Percentiles rank a stretch among this genome's conserved stretches.
Evolutionary conservation across 1,284 basidiomycete genomes (phyloP).

Genomic region (Takashimella tepidaria): DNA sequence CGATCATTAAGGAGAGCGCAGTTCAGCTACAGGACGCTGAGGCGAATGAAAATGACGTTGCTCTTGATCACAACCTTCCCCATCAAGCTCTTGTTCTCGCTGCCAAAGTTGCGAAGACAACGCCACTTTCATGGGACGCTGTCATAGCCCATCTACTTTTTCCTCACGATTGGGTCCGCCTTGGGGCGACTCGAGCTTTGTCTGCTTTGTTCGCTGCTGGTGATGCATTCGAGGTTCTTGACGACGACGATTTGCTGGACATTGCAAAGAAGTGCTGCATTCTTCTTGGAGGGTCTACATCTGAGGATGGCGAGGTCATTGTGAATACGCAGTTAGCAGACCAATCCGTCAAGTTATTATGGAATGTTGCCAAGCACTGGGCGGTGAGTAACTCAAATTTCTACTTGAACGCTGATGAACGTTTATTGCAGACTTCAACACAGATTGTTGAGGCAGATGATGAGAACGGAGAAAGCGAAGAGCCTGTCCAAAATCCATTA

Average conservation of each 20-base stretch:
- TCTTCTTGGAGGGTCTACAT: slow-evolving; percentile 65
- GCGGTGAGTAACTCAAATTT: slow-evolving; percentile 48
- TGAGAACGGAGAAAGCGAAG: slow-evolving; percentile 35
- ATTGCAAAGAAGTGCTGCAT: slow-evolving; percentile 70
- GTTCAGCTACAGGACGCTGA: slow-evolving; percentile 43
- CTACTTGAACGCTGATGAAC: slow-evolving; percentile 6
- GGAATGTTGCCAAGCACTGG: slow-evolving; percentile 84
- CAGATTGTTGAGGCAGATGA: slow-evolving; percentile 30
- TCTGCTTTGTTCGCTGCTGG: slow-evolving; percentile 61
- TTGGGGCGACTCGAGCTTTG: slow-evolving; percentile 70
- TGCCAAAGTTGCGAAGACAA: slow-evolving; percentile 60
- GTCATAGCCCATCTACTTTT: slow-evolving; percentile 70
- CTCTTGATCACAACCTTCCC: slow-evolving; percentile 73
- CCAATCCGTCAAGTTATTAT: slow-evolving; percentile 90
- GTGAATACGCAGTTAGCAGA: slow-evolving; percentile 71
- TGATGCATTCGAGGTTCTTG: slow-evolving; percentile 13
- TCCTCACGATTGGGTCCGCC: slow-evolving; percentile 92
- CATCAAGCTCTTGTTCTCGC: slow-evolving; percentile 73
- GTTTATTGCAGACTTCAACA: slow-evolving; percentile 7
- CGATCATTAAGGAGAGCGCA: slow-evolving; percentile 55
- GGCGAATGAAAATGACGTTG: slow-evolving; percentile 52
- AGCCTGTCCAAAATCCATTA: slow-evolving; percentile 57
- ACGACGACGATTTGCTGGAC: slow-evolving; percentile 56
- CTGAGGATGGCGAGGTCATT: slow-evolving; percentile 27
- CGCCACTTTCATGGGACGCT: slow-evolving; percentile 62